These are phyloP conservation scores for Candida sp. DNA, from an alignment of 1,139 yeast genomes.

Conservation along the genomic window DNA sequence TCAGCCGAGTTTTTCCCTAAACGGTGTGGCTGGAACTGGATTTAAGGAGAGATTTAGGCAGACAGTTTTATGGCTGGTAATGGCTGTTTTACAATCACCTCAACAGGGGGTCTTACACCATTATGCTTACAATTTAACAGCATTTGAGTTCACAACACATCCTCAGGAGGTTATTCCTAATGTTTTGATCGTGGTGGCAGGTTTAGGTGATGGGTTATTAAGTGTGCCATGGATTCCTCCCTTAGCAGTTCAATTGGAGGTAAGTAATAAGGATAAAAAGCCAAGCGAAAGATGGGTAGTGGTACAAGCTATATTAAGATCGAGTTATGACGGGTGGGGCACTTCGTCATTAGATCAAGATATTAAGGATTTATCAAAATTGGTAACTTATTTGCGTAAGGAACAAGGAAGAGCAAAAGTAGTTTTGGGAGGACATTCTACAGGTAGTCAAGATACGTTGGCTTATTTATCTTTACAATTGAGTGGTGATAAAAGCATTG, in stretches of 20 bases:
- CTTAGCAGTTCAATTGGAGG: constrained; percentile 31
- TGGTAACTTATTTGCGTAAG: constrained; percentile 52
- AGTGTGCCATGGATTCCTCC: constrained; percentile 67
- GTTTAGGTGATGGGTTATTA: constrained; percentile 70
- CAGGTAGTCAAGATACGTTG: constrained; percentile 78
- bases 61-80: background rate
- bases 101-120: constrained; percentile 31
- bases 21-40: background rate
- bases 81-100: constrained; percentile 6
- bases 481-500: constrained; percentile 23
- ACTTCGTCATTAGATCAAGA: constrained; percentile 64
- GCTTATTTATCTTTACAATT: constrained; percentile 46
- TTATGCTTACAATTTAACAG: constrained; percentile 37
- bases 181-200: constrained; percentile 67
- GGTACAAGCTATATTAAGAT: constrained; percentile 57
- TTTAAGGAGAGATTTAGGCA: no score
- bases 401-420: constrained; percentile 43
- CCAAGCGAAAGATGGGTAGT: constrained; percentile 50
- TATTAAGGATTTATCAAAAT: constrained; percentile 49
- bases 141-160: constrained; percentile 41
- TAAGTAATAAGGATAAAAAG: constrained; percentile 16
- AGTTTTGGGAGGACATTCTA: constrained; percentile 78
- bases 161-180: constrained; percentile 20
- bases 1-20: background rate
- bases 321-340: constrained; percentile 78